Conservation (phyloP, 106 monocot genomes). For the Allium fistulosum region DNA sequence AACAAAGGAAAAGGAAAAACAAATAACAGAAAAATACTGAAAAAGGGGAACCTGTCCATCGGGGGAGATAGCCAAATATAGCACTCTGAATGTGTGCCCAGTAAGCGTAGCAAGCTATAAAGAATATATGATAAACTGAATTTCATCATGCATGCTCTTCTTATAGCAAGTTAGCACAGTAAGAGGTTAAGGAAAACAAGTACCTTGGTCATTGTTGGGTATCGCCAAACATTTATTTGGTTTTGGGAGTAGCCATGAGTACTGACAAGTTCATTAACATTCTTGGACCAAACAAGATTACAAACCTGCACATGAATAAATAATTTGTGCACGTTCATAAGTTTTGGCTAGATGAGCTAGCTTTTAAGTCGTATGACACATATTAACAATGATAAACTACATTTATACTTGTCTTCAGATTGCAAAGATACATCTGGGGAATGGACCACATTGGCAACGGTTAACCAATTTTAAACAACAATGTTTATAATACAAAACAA, state of each 20-base stretch:
- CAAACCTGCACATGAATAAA: slow-evolving; percentile 44
- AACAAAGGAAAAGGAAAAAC: background rate
- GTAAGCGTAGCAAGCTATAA: slow-evolving; percentile 88
- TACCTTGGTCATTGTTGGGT: slow-evolving; percentile 92
- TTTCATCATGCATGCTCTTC: background rate
- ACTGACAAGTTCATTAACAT: slow-evolving; percentile 93
- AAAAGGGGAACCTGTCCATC: slow-evolving; percentile 73
- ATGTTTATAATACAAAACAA: too few relatives aligned
- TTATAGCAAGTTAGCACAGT: background rate
- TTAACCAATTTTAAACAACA: too few relatives aligned
- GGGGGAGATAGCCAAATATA: slow-evolving; percentile 94
- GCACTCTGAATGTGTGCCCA: slow-evolving; percentile 82
- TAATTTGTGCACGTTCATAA: too few relatives aligned
- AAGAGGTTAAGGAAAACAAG: background rate
- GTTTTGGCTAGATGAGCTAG: too few relatives aligned
- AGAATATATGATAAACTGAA: background rate
- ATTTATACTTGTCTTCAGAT: too few relatives aligned
- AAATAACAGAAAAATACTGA: background rate
- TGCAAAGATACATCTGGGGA: too few relatives aligned
- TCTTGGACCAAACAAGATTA: slow-evolving; percentile 96
- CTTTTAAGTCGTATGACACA: too few relatives aligned
- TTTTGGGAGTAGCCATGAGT: slow-evolving; percentile 97
- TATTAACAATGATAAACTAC: too few relatives aligned
- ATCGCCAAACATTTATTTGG: slow-evolving; percentile 93
- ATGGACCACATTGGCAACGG: too few relatives aligned